Percentiles rank a stretch among this genome's conserved stretches.
These are phyloP conservation scores for Trypanosoma cruzi DNA, from an alignment of 208 protist species.

Conservation along the genomic window DNA sequence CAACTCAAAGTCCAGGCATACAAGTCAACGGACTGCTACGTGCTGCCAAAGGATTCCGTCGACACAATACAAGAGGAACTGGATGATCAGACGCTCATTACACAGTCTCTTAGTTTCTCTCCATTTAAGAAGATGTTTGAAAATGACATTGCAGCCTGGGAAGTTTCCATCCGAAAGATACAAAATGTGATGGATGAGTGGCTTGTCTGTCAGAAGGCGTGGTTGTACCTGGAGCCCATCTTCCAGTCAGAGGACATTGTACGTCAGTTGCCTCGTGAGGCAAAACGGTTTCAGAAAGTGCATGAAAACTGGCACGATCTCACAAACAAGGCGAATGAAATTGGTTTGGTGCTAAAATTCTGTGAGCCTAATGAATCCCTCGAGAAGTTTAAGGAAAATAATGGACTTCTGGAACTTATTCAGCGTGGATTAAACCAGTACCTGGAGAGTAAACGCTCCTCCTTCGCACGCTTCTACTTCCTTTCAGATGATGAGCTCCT, in stretches of 20 bases:
- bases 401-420: constrained; percentile 95
- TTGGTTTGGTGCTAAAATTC: constrained; percentile 84
- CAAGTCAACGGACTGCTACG: constrained; percentile 93
- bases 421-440: constrained; percentile 97
- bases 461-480: constrained; percentile 95
- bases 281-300: constrained; percentile 93
- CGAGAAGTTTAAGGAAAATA: constrained; percentile 91
- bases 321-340: constrained; percentile 81
- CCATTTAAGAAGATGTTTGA: constrained; percentile 98
- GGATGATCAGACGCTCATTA: constrained; percentile 96
- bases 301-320: constrained; percentile 96
- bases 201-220: constrained; percentile 94
- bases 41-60: constrained; percentile 87
- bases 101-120: constrained; percentile 96
- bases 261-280: constrained; percentile 93
- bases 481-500: constrained; percentile 94
- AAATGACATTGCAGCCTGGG: constrained; percentile 92
- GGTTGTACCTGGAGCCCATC: constrained; percentile 97
- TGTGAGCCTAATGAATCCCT: constrained; percentile 87
- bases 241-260: constrained; percentile 97
- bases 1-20: constrained; percentile 86
- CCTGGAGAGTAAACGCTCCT: constrained; percentile 95
- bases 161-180: constrained; percentile 86
- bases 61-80: constrained; percentile 96
- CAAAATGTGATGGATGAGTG: constrained; percentile 95